A percentile compares a stretch with the other conserved stretches of the same genome.
Conservation (phyloP, 1,139 yeast species). For the Yamadazyma sp. region DNA sequence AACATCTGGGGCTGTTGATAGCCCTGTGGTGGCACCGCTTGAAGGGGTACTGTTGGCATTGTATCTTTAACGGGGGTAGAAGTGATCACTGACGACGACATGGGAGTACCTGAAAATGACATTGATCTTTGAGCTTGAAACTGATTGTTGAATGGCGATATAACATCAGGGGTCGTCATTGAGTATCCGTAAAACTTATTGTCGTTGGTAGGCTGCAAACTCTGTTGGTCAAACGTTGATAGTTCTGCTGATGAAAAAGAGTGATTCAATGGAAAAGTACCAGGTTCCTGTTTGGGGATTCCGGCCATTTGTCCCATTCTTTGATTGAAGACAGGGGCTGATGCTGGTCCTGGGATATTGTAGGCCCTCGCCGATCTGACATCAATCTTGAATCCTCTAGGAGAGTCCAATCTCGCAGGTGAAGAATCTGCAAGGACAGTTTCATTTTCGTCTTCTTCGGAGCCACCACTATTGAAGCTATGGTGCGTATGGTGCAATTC, state of each 20-base stretch:
- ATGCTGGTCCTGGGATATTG: slow-evolving; percentile 28
- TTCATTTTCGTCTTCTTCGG: slow-evolving; percentile 33
- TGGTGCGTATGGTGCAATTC: too few species aligned
- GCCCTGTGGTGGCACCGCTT: not conserved
- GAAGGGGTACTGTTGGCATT: too few species aligned
- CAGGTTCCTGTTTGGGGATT: slow-evolving; percentile 1
- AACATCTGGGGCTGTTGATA: slow-evolving; percentile 1
- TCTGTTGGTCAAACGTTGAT: slow-evolving; percentile 7
- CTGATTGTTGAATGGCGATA: slow-evolving; percentile 14
- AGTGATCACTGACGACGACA: slow-evolving; percentile 13
- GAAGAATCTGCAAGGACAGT: slow-evolving; percentile 44
- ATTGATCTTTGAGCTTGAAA: slow-evolving; percentile 6
- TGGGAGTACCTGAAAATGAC: slow-evolving; percentile 10
- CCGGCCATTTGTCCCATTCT: slow-evolving; percentile 8
- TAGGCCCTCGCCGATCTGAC: slow-evolving; percentile 11
- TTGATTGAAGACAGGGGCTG: slow-evolving; percentile 38
- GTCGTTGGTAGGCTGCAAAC: not conserved
- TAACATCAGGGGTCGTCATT: slow-evolving; percentile 13
- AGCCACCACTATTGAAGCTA: not conserved
- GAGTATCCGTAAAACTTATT: slow-evolving; percentile 1
- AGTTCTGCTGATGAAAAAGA: slow-evolving; percentile 15
- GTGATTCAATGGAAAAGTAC: slow-evolving; percentile 6
- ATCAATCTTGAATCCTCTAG: slow-evolving; percentile 21
- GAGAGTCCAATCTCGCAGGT: slow-evolving; percentile 25
- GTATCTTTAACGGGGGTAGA: slow-evolving; percentile 18